These are phyloP conservation scores for Clarireedia hainanense DNA, from an alignment of 2,329 filamentous ascomycete genomes.

Conservation along the genomic window DNA sequence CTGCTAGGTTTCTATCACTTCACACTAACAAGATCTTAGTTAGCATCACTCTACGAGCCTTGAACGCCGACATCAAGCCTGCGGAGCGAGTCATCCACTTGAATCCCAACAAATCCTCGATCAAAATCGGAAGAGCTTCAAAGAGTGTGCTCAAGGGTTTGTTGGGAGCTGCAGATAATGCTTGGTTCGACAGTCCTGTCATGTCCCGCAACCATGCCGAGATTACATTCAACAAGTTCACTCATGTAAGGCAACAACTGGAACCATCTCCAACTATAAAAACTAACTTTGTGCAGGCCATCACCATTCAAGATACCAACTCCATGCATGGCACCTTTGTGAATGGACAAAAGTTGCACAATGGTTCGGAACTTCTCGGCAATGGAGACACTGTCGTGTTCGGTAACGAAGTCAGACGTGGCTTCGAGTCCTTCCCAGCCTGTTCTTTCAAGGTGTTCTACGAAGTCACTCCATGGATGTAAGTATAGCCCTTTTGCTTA, in stretches of 20 bases:
- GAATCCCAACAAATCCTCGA: constrained; percentile 10
- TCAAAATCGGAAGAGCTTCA: constrained; percentile 38
- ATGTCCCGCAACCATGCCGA: constrained; percentile 63
- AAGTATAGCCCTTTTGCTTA: constrained; percentile 8
- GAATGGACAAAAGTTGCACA: constrained; percentile 38
- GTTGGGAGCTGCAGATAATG: constrained; percentile 43
- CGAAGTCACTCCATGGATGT: constrained; percentile 23
- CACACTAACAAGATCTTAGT: constrained; percentile 13
- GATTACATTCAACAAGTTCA: constrained; percentile 36
- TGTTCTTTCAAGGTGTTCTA: constrained; percentile 25
- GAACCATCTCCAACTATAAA: background rate
- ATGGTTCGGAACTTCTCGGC: constrained; percentile 24
- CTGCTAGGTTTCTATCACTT: background rate
- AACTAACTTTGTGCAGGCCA: constrained; percentile 25
- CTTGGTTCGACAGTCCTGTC: constrained; percentile 62
- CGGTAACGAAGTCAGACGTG: constrained; percentile 42
- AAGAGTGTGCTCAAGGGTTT: constrained; percentile 39
- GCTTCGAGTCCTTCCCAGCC: constrained; percentile 32
- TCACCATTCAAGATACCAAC: constrained; percentile 45
- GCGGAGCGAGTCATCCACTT: constrained; percentile 19
- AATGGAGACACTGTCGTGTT: constrained; percentile 36
- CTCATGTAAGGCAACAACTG: constrained; percentile 34
- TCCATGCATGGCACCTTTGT: constrained; percentile 57
- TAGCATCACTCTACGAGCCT: constrained; percentile 18
- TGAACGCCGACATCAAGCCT: constrained; percentile 18